Base-by-base conservation (phyloP, 768 basidiomycete genomes). In the Hysterangium stoloniferum region DNA sequence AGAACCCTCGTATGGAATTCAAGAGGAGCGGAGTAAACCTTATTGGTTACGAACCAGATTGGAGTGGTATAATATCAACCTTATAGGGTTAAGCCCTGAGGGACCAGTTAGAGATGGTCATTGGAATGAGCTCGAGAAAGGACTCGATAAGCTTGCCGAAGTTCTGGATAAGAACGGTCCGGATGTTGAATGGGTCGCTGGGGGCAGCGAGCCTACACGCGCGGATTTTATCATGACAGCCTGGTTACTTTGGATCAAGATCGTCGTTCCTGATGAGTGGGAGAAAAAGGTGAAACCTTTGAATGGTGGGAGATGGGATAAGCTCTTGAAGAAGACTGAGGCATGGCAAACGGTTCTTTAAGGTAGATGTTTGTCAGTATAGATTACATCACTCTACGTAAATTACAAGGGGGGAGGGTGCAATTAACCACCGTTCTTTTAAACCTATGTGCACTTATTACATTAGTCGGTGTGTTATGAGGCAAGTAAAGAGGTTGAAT, bases 181-280 rank as follows among this genome's bases (percentile, higher is more conserved):
- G 9, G 25, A 24, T n/a, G 48, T 49, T 20, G 25, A 17, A n/a
- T 40, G 77, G 6, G 80, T 85, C 28, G 77, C 68, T 15, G 79
- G 79, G 73, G 85, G 85, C 3, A 68, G 71, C 33, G 78, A 83
- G n/a, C 70, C 86, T 45, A 78, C 76, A 8, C 85, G 86, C 57
- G 83, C 82, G 1, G 85, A 87, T 57, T 87, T 87, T 59, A 78
- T 82, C 4, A 65, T 88, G 19, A 84, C 82, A 55, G 76, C 86
- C 0, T 74, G 84, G 13, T 64, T 87, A 35, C 74, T 86, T 38
- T 88, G 85, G 86, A 80, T 87, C 34, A 79, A 85, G 60, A 71
- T 76, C 42, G 78, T 86, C 59, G 76, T 83, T 2, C 75, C 81
- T 15, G 79, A 82, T 49, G 83, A 86, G 54, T 83, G 82, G 11